These are phyloP conservation scores for Inosperma sp. DNA, from an alignment of 768 basidiomycete species.

Conservation along the genomic window DNA sequence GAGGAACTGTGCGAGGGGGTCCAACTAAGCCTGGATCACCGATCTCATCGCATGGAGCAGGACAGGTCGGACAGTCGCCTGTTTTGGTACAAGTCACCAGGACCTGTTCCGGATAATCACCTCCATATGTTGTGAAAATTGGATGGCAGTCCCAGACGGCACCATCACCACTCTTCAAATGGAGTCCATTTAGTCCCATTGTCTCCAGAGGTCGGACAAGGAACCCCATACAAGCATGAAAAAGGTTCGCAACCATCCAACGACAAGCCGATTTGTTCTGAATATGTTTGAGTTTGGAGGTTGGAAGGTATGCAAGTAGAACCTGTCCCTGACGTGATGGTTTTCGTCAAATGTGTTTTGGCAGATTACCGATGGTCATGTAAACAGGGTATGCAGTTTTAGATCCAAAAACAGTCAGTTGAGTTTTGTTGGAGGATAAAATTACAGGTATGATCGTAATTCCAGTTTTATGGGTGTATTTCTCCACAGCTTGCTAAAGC, in stretches of 20 bases:
- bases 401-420: slow-evolving; percentile 36
- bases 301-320: slow-evolving; percentile 39
- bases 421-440: slow-evolving; percentile 43
- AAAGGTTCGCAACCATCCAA: slow-evolving; percentile 26
- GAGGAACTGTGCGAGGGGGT: slow-evolving; percentile 11
- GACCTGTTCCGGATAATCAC: slow-evolving; percentile 44
- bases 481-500: slow-evolving; percentile 22
- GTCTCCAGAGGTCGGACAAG: slow-evolving; percentile 29
- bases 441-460: slow-evolving; percentile 41
- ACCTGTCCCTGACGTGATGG: slow-evolving; percentile 32
- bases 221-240: slow-evolving; percentile 32
- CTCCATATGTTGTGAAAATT: slow-evolving; percentile 36
- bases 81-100: slow-evolving; percentile 28
- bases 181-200: slow-evolving; percentile 22
- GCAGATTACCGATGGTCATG: slow-evolving; percentile 44
- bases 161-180: slow-evolving; percentile 34
- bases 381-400: slow-evolving; percentile 46
- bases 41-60: slow-evolving; percentile 15
- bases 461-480: slow-evolving; percentile 10
- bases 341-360: slow-evolving; percentile 36
- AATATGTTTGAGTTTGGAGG: slow-evolving; percentile 29
- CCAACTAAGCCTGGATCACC: slow-evolving; percentile 10
- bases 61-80: slow-evolving; percentile 29
- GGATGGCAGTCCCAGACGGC: slow-evolving; percentile 28
- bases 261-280: slow-evolving; percentile 21